These are phyloP conservation scores for Monilinia polystroma DNA, from an alignment of 2,329 filamentous ascomycete genomes.

Conservation along the genomic window DNA sequence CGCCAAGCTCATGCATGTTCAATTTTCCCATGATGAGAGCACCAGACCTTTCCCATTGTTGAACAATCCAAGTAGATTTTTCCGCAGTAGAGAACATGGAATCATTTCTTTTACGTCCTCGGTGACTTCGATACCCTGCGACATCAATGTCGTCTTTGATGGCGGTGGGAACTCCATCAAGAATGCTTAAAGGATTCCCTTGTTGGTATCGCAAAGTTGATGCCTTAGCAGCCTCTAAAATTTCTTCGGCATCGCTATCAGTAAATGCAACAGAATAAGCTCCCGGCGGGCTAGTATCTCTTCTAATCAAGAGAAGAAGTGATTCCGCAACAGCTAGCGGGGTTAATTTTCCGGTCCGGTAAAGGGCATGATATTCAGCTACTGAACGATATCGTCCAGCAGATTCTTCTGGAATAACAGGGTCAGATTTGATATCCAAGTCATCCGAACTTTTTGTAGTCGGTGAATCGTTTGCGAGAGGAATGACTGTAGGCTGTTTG, in stretches of 20 bases:
- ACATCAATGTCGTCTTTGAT: constrained; percentile 81
- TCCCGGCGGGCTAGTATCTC: constrained; percentile 52
- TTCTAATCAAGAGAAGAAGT: constrained; percentile 68
- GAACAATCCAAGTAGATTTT: constrained; percentile 71
- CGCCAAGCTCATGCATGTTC: constrained; percentile 79
- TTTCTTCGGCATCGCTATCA: constrained; percentile 61
- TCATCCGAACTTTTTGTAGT: constrained; percentile 32
- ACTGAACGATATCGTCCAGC: constrained; percentile 63
- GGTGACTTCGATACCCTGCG: constrained; percentile 66
- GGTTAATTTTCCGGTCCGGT: constrained; percentile 66
- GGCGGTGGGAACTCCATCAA: constrained; percentile 81
- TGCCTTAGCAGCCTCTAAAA: constrained; percentile 66
- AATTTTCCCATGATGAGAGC: constrained; percentile 76
- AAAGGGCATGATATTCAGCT: constrained; percentile 75
- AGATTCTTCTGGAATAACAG: constrained; percentile 45
- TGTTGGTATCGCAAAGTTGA: constrained; percentile 71
- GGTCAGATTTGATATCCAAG: constrained; percentile 46
- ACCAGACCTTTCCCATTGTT: constrained; percentile 67
- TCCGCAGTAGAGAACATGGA: constrained; percentile 69
- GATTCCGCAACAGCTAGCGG: constrained; percentile 70
- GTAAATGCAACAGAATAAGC: constrained; percentile 72
- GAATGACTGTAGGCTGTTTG: constrained; percentile 56
- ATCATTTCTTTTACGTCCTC: constrained; percentile 75
- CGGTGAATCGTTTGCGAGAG: constrained; percentile 42
- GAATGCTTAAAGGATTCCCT: constrained; percentile 62